phyloP scores from a whole-genome alignment of 1,284 basidiomycete species.

The Cryptococcus deneoformans region DNA sequence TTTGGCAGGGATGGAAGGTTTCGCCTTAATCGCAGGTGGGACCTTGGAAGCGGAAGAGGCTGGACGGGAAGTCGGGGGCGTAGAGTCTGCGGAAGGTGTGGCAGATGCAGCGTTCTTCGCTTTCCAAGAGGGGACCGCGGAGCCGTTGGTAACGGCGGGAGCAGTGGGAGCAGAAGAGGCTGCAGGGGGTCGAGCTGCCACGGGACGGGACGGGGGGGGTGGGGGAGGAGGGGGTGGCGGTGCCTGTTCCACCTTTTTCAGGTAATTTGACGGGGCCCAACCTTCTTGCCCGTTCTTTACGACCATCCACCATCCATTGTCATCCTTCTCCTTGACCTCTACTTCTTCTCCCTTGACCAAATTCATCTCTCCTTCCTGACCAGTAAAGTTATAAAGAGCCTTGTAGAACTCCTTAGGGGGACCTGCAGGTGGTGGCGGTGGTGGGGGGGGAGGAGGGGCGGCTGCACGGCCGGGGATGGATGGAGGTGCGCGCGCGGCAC shows the following conservation, averaged over 20 bases:
- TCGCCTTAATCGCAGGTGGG: constrained; percentile 52
- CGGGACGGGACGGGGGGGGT: constrained; percentile 55
- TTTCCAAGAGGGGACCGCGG: constrained; percentile 15
- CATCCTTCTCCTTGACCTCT: constrained; percentile 89
- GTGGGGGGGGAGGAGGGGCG: constrained; percentile 59
- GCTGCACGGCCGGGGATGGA: constrained; percentile 28
- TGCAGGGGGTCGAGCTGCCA: constrained; percentile 21
- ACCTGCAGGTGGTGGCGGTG: constrained; percentile 57
- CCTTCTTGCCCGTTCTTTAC: constrained; percentile 81
- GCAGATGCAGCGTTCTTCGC: constrained; percentile 58
- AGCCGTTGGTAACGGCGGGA: constrained; percentile 52
- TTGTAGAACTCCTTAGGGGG: constrained; percentile 75
- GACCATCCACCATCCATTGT: constrained; percentile 96
- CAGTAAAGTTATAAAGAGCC: constrained; percentile 83
- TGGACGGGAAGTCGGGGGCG: constrained; percentile 59
- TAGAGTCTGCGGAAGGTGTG: constrained; percentile 56
- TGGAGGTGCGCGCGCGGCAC: constrained; percentile 48
- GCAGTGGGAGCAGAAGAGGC: constrained; percentile 38
- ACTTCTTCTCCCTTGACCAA: constrained; percentile 88
- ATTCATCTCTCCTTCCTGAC: constrained; percentile 87
- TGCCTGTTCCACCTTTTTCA: constrained; percentile 15
- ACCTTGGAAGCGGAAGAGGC: constrained; percentile 42
- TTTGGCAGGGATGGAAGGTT: constrained; percentile 51
- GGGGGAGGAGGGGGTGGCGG: constrained; percentile 68
- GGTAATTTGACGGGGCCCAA: constrained; percentile 93